Evolutionary conservation across 1,284 basidiomycete genomes (phyloP).

Genomic region (Puccinia horiana): DNA sequence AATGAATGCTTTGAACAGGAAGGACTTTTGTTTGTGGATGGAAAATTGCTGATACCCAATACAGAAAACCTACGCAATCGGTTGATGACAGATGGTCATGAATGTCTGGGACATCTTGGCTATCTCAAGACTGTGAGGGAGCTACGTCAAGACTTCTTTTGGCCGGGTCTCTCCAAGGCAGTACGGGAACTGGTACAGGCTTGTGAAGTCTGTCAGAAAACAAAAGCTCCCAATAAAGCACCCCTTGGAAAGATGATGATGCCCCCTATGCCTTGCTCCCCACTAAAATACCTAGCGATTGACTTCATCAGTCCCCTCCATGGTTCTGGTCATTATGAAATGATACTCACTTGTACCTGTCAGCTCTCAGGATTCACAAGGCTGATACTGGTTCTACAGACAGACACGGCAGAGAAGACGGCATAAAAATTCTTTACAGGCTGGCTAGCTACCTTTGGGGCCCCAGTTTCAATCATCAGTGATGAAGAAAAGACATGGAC

Average conservation of each 20-base stretch:
- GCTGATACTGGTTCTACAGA: neutral
- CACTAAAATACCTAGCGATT: too few species aligned
- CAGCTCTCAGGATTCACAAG: neutral
- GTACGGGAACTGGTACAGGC: neutral
- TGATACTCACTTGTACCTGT: neutral
- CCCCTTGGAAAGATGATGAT: slow-evolving; percentile 30
- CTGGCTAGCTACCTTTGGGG: slow-evolving; percentile 35
- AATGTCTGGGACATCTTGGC: neutral
- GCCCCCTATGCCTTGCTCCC: too few species aligned
- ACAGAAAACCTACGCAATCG: neutral
- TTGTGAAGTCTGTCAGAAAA: slow-evolving; percentile 50
- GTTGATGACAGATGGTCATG: neutral
- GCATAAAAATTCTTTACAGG: neutral
- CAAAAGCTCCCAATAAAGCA: slow-evolving; percentile 48
- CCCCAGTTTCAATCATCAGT: slow-evolving; percentile 53
- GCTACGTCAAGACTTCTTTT: slow-evolving; percentile 58
- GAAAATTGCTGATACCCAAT: neutral
- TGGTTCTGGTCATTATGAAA: neutral
- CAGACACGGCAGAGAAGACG: neutral
- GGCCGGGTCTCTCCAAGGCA: slow-evolving; percentile 59
- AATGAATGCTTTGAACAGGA: neutral
- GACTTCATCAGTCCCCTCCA: neutral
- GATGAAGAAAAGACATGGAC: slow-evolving; percentile 55
- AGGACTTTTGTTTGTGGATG: slow-evolving; percentile 14
- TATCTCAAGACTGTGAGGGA: neutral